Base-by-base conservation (phyloP, 2,329 filamentous ascomycete species). In the Neopestalotiopsis sp. region DNA sequence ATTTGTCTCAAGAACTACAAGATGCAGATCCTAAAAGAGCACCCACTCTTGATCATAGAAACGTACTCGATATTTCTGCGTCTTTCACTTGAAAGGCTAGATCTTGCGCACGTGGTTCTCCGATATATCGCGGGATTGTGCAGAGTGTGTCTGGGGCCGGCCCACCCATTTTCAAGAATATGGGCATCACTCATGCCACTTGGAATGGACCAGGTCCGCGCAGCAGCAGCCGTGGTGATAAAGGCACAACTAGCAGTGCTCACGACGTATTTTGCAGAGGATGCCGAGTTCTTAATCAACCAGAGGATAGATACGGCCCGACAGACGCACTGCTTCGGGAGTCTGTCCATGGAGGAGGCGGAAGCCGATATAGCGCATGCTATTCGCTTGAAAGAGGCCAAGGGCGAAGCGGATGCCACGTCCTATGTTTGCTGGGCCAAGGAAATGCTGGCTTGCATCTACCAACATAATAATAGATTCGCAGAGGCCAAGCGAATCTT, bases 21-120 rank as follows among this genome's bases (percentile, higher is more conserved):
- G 45, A 30, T 13, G 12, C 30, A 57, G 3, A 56, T 65, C 17
- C 30, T 40, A 13, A n/a, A 34, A 5, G 63, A 65, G 45, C 63
- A 65, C n/a, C 63, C 63, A 10, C 63, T 65, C n/a, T n/a, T 65
- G 12, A n/a, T 65, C 17, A 65, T 65, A 20, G 63, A 65, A 28
- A 65, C 63, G 9, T 65, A 56, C 24, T 56, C 30, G 17, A 57
- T 45, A 34, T 24, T 56, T 24, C 28, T 65, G 28, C 28, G 13
- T 12, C 63, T 65, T 5, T 65, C 63, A 24, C 12, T 45, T 2
- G 28, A 56, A 13, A 30, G 63, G 13, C 32, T 12, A 17, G 63
- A 65, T 65, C 63, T 65, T 14, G 63, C 63, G 17, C 42, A 65
- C 4, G 28, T 45, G 6, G 40, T 65, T 24, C 42, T 65, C 24